Base-by-base conservation (phyloP, 345 rosid genomes). In the Eucalyptus sp. region DNA sequence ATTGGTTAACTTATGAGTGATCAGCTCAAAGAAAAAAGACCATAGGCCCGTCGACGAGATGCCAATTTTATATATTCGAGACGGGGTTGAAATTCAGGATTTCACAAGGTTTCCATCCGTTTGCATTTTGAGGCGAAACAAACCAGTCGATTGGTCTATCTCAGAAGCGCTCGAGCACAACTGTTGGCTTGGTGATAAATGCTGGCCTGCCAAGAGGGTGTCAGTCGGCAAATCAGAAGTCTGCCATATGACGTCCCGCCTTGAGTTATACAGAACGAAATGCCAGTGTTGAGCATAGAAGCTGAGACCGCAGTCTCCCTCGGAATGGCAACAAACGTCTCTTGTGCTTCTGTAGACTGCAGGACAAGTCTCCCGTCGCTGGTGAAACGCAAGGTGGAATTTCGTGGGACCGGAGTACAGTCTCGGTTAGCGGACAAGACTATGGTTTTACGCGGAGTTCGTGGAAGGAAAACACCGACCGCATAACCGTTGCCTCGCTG, bases 281-380 rank as follows among this genome's bases (percentile, higher is more conserved):
- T 92, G 27, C 92, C 94, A 0, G 90, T 88, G 86, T 92, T 90
- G 22, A 91, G 90, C 90, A 92, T 89, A 83, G 91, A 91, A 86
- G 92, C 94, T 8, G 86, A 93, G 27, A 80, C 89, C 6, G 89
- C 88, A 1, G 88, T 5, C 20, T 86, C 66, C 1, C 8, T 2
- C 7, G 56, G n/a, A 86, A 31, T 17, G 20, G 88, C 88, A 24
- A 91, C 41, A 5, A 9, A 10, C 27, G 5, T 87, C 13, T 84
- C 84, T n/a, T 90, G 71, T 14, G 52, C 60, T 49, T 37, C 46
- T 37, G 83, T 1, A 10, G 44, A 41, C 50, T 43, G 87, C 79
- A 93, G 51, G 54, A 89, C 13, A 29, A 91, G 90, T 10, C 37
- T 27, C 22, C 92, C 91, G 13, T 90, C 87, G 33, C 10, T 37